Evolutionary conservation across 768 basidiomycete species (phyloP).

Genomic region (Rossbeevera mucosa): DNA sequence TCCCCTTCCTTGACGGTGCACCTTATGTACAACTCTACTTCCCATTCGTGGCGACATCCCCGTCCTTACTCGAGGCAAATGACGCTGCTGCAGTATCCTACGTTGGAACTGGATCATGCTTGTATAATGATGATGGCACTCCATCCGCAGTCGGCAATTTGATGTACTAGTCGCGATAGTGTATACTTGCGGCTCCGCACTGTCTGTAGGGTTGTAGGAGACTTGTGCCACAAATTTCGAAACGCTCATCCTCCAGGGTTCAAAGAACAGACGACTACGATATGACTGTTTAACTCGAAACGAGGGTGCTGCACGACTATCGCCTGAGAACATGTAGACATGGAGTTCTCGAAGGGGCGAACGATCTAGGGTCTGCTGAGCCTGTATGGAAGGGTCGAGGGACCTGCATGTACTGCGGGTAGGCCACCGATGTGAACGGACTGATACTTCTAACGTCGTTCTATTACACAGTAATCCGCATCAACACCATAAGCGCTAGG

Average conservation of each 20-base stretch:
- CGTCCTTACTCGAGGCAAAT: conserved; percentile 21
- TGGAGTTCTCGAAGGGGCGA: not conserved
- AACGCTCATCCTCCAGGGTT: too few relatives aligned
- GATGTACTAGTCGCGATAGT: conserved; percentile 12
- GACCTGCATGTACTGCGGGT: not conserved
- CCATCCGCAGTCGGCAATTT: conserved; percentile 26
- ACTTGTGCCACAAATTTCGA: too few relatives aligned
- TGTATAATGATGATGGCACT: conserved; percentile 28
- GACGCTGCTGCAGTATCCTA: conserved; percentile 9
- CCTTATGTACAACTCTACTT: conserved; percentile 34
- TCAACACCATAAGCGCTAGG: not conserved
- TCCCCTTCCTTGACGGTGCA: conserved; percentile 32
- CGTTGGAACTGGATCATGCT: conserved; percentile 29
- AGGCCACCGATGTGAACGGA: not conserved
- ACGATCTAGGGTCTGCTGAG: too few relatives aligned
- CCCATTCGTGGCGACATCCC: conserved; percentile 34
- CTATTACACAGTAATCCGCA: not conserved
- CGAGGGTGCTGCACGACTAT: not conserved
- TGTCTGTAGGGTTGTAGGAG: not conserved
- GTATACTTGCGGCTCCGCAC: not conserved
- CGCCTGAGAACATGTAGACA: not conserved
- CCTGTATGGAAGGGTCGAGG: not conserved
- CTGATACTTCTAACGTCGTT: not conserved
- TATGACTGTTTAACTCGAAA: not conserved
- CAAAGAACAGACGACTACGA: not conserved